Conservation (phyloP, 441 rosid genomes). For the Pelargonium citronellum region DNA sequence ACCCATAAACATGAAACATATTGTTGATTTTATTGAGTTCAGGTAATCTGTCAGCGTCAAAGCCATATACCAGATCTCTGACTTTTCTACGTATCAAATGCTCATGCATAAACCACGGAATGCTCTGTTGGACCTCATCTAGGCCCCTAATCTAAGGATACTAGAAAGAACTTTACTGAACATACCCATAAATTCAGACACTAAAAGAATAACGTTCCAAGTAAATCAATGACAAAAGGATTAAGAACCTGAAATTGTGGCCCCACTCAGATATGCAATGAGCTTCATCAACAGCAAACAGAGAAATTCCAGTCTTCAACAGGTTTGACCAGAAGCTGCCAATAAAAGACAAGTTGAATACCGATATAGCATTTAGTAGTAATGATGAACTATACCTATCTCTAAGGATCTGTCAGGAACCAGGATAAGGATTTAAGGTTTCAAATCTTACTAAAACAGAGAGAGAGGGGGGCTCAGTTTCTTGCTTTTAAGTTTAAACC, state of each 20-base stretch:
- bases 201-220: not conserved
- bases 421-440: not conserved
- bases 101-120: not conserved
- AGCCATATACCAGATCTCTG: not conserved
- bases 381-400: not conserved
- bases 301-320: conserved; percentile 36
- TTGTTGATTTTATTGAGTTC: not conserved
- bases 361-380: conserved; percentile 1
- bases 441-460: not conserved
- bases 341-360: conserved; percentile 8
- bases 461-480: no score
- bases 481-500: not conserved
- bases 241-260: conserved; percentile 43
- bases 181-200: conserved; percentile 1
- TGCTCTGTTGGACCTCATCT: not conserved
- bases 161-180: not conserved
- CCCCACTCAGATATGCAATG: conserved; percentile 61
- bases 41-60: not conserved
- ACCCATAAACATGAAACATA: not conserved
- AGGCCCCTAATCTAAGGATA: not conserved
- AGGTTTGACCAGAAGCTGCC: conserved; percentile 42
- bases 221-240: not conserved
- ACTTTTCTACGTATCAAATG: not conserved
- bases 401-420: not conserved
- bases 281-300: conserved; percentile 51